Evolutionary conservation across 2,329 filamentous ascomycete genomes (phyloP).

Genomic region (Diplodia mutila): DNA sequence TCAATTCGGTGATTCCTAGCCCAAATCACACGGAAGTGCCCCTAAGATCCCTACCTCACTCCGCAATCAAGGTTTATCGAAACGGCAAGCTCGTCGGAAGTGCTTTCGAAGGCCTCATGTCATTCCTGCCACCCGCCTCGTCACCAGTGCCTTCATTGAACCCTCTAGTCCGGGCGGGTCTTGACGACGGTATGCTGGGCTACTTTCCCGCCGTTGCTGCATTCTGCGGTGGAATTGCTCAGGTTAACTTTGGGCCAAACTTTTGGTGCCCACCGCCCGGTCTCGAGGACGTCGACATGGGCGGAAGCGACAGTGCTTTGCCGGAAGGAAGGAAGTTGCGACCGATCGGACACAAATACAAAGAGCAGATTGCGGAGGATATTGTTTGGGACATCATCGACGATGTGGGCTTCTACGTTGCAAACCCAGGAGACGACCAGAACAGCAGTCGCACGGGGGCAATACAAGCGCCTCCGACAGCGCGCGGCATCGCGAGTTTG

Average conservation of each 20-base stretch:
- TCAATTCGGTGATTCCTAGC: conserved; percentile 72
- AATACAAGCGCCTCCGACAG: conserved; percentile 42
- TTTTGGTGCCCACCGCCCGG: conserved; percentile 85
- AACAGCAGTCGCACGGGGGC: conserved; percentile 26
- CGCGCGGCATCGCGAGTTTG: conserved; percentile 35
- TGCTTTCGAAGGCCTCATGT: conserved; percentile 82
- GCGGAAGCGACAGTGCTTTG: conserved; percentile 32
- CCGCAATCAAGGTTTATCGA: conserved; percentile 87
- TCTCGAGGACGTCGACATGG: conserved; percentile 47
- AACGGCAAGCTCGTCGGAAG: conserved; percentile 87
- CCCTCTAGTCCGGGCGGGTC: conserved; percentile 64
- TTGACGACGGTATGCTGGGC: conserved; percentile 92
- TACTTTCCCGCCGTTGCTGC: conserved; percentile 95
- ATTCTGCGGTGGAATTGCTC: conserved; percentile 86
- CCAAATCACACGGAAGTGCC: conserved; percentile 73
- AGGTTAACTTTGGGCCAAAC: conserved; percentile 91
- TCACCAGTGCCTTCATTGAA: conserved; percentile 63
- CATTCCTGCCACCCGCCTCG: conserved; percentile 90
- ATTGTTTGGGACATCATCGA: conserved; percentile 91
- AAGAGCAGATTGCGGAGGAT: conserved; percentile 94
- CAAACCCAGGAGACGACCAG: conserved; percentile 56
- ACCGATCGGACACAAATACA: conserved; percentile 76
- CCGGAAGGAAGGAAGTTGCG: conserved; percentile 47
- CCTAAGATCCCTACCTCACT: conserved; percentile 85
- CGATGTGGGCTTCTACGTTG: conserved; percentile 87